phyloP scores from a whole-genome alignment of 805 yeast species.

The Saccharomyces paradoxus region DNA sequence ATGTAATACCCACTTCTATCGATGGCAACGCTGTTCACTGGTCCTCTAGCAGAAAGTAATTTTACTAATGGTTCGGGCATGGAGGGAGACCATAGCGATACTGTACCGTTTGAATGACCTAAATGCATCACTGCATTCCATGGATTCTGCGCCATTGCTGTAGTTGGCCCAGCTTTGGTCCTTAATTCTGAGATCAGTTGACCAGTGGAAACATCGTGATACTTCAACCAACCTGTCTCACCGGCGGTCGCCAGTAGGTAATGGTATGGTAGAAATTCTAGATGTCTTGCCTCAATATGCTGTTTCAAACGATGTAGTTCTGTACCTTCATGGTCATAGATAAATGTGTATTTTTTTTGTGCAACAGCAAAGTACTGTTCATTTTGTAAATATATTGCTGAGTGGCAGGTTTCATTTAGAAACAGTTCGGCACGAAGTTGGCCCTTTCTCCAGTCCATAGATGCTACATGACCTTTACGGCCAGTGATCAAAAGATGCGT shows the following conservation, averaged over 20 bases:
- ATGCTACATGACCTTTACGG: constrained; percentile 87
- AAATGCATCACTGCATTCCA: constrained; percentile 92
- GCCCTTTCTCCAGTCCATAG: constrained; percentile 93
- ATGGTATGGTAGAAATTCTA: constrained; percentile 91
- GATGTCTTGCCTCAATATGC: constrained; percentile 73
- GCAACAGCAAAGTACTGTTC: constrained; percentile 95
- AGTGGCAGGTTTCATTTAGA: constrained; percentile 81
- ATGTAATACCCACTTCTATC: constrained; percentile 90
- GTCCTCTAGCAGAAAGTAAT: constrained; percentile 75
- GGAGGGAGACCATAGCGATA: constrained; percentile 88
- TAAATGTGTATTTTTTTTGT: constrained; percentile 87
- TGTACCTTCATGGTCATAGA: constrained; percentile 83
- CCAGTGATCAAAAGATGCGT: constrained; percentile 81
- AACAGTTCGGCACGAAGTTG: constrained; percentile 71
- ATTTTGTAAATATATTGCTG: constrained; percentile 83
- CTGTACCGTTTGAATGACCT: constrained; percentile 90
- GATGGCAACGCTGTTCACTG: constrained; percentile 74
- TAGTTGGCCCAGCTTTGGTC: constrained; percentile 86
- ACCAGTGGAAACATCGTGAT: constrained; percentile 95
- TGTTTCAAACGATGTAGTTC: constrained; percentile 88
- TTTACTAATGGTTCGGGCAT: constrained; percentile 80
- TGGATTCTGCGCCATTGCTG: constrained; percentile 81
- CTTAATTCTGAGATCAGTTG: constrained; percentile 70
- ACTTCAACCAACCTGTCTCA: constrained; percentile 77
- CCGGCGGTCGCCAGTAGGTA: constrained; percentile 83